These are phyloP conservation scores for Plasmodium vinckei DNA, from an alignment of 169 alveolate genomes.

Conservation along the genomic window DNA sequence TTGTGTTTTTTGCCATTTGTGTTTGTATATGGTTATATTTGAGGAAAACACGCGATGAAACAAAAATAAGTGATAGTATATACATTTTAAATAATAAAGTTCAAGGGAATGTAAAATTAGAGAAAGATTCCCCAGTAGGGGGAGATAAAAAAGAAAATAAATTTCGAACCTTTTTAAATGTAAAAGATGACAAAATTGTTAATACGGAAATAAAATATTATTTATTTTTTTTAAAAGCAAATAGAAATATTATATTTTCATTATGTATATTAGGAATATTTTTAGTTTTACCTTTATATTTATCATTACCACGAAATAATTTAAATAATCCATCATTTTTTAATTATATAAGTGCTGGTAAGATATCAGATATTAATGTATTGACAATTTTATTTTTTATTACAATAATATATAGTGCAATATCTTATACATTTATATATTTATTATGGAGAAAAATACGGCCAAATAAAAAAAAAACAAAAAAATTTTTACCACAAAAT, in stretches of 20 bases:
- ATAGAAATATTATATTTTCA: slow-evolving; percentile 66
- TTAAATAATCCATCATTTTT: slow-evolving; percentile 62
- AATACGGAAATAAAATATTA: slow-evolving; percentile 75
- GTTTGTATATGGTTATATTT: slow-evolving; percentile 68
- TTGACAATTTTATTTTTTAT: slow-evolving; percentile 52
- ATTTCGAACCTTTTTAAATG: slow-evolving; percentile 64
- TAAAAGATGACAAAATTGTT: slow-evolving; percentile 74
- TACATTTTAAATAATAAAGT: slow-evolving; percentile 30
- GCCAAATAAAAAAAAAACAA: slow-evolving; percentile 67
- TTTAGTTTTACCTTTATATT: slow-evolving; percentile 59
- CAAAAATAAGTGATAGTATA: slow-evolving; percentile 55
- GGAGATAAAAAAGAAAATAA: slow-evolving; percentile 14
- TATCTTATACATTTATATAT: slow-evolving; percentile 63
- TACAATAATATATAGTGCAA: slow-evolving; percentile 72
- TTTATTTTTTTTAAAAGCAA: slow-evolving; percentile 66
- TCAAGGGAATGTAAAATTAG: slow-evolving; percentile 35
- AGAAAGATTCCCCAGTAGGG: slow-evolving; percentile 7
- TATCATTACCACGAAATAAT: slow-evolving; percentile 61
- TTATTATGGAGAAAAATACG: slow-evolving; percentile 55
- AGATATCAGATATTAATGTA: slow-evolving; percentile 55
- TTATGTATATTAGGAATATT: slow-evolving; percentile 72
- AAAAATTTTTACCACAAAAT: slow-evolving; percentile 66
- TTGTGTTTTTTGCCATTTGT: slow-evolving; percentile 59
- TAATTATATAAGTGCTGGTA: slow-evolving; percentile 75
- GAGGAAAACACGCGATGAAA: slow-evolving; percentile 52